Evolutionary conservation across 2,329 filamentous ascomycete genomes (phyloP).

Genomic region (Neurospora crassa): DNA sequence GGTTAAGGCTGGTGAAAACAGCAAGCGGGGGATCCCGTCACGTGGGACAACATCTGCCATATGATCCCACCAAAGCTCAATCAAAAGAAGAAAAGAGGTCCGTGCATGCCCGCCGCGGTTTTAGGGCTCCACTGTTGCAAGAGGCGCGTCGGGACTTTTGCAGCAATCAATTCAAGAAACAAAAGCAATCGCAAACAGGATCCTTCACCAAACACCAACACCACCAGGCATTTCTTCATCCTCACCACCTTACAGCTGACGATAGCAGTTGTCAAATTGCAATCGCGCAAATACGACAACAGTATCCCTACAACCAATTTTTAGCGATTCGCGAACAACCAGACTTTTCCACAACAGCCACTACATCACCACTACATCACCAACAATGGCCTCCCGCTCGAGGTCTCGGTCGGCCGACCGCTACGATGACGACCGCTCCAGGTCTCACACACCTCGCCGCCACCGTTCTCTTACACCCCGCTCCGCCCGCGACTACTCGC

Average conservation of each 20-base stretch:
- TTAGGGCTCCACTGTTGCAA: neutral
- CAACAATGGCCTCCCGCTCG: slow-evolving; percentile 14
- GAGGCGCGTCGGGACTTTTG: neutral
- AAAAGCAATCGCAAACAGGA: neutral
- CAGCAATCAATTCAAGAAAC: neutral
- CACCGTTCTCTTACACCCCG: slow-evolving; percentile 10
- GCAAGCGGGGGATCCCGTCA: neutral
- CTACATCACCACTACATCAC: neutral
- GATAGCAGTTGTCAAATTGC: neutral
- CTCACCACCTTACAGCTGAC: neutral
- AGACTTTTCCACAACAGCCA: neutral
- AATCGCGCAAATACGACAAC: neutral
- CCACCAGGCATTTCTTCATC: neutral
- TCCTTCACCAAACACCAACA: neutral
- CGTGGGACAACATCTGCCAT: neutral
- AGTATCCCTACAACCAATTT: neutral
- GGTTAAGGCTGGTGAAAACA: neutral
- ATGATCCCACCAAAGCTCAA: neutral
- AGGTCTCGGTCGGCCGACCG: slow-evolving; percentile 10
- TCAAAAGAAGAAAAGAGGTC: neutral
- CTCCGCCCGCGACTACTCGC: slow-evolving; percentile 12
- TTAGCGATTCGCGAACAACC: neutral
- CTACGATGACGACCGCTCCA: slow-evolving; percentile 9
- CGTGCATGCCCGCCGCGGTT: neutral
- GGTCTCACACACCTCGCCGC: slow-evolving; percentile 9